Evolutionary conservation across 768 basidiomycete species (phyloP), one percentile per base, ranked within the genome.

Genomic region (Suillus luteus): DNA sequence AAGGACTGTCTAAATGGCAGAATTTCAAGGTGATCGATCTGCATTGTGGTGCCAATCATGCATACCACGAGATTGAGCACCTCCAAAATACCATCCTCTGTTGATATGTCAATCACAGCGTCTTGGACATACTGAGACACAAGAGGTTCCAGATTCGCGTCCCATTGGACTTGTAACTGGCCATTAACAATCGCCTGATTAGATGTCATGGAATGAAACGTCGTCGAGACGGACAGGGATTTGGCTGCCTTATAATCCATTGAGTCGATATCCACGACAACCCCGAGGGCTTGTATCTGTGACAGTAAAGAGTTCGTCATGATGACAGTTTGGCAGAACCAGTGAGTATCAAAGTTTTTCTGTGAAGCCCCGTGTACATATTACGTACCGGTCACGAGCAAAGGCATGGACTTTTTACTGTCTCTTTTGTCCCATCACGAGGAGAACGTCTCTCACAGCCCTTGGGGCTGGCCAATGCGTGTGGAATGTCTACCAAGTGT

Each of bases 141-240:
- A 12, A 70, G 65, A 22, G 73, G 65, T 54, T 81, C 68, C 22
- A 81, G 63, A 19, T 68, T 62, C 0, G 60, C 67, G 41, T 76
- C 73, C 37, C 78, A 78, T 3, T 77, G 72, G 38, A 72, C 71
- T 12, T 62, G 68, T 6, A 76, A 75, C 55, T 82, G 73, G 40
- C 68, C 66, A 67, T 77, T 73, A 11, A 78, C 78, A 63, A 83
- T 79, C 19, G 79, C 81, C 67, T 83, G 82, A 62, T 83, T 84
- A 12, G 82, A 83, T 37, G 81, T 83, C 81, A 83, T 83, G 67
- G 83, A 79, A 60, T 67, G 71, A 73, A 83, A 83, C 48, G 63
- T 64, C 24, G 66, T 69, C 15, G 58, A 37, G 44, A 61, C 60
- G 24, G 75, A 73, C 66, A 81, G 75, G 8, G 75, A 70, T 33